Percentiles rank a stretch among this genome's conserved stretches.
phyloP scores from a whole-genome alignment of 169 alveolate genomes.

The Plasmodium ovale region DNA sequence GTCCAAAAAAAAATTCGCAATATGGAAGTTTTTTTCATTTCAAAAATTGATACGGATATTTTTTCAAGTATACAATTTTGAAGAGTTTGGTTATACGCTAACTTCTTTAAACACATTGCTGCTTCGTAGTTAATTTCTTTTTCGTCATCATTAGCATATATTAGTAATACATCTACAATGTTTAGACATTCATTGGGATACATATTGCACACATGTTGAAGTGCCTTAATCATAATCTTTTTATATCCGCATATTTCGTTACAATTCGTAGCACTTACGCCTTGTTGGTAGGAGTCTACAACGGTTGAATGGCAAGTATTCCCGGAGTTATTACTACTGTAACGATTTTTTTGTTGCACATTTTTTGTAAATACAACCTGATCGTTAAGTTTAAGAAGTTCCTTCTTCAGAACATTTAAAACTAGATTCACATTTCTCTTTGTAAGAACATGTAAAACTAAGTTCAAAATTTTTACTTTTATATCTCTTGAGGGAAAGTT shows the following conservation, averaged over 20 bases:
- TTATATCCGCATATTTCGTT: slow-evolving; percentile 77
- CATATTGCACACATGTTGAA: slow-evolving; percentile 81
- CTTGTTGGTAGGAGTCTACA: background rate
- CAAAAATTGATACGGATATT: slow-evolving; percentile 61
- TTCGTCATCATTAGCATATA: slow-evolving; percentile 77
- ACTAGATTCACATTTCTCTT: slow-evolving; percentile 79
- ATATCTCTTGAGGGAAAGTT: slow-evolving; percentile 87
- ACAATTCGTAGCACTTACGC: slow-evolving; percentile 33
- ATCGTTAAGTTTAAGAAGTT: slow-evolving; percentile 71
- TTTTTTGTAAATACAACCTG: slow-evolving; percentile 19
- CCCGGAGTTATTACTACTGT: background rate
- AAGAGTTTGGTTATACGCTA: slow-evolving; percentile 10
- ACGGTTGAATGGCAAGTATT: background rate
- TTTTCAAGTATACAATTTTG: slow-evolving; percentile 51
- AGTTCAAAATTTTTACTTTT: slow-evolving; percentile 87
- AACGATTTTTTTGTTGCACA: background rate
- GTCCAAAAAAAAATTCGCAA: slow-evolving; percentile 76
- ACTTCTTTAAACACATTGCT: slow-evolving; percentile 78
- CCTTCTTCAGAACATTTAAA: slow-evolving; percentile 78
- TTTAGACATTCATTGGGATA: slow-evolving; percentile 77
- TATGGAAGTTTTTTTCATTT: slow-evolving; percentile 67
- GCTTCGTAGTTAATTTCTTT: slow-evolving; percentile 79
- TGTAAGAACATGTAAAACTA: slow-evolving; percentile 79
- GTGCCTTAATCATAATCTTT: slow-evolving; percentile 78
- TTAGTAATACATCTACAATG: slow-evolving; percentile 77